These are phyloP conservation scores for Kazachstania sp. DNA, from an alignment of 1,139 yeast species.

Conservation along the genomic window DNA sequence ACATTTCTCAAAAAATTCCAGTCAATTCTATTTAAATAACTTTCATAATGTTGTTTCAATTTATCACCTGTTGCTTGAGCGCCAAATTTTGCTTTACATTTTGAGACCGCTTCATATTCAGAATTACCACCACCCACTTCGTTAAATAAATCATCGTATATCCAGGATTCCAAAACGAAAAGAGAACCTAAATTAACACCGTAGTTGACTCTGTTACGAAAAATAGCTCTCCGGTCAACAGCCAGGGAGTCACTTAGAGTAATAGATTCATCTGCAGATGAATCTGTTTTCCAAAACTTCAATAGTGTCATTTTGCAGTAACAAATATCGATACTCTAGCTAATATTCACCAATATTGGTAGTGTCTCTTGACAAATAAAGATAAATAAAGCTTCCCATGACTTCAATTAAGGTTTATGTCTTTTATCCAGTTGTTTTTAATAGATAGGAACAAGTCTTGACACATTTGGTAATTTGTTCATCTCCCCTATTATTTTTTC, in stretches of 20 bases:
- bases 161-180: constrained; percentile 74
- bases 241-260: constrained; percentile 27
- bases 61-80: constrained; percentile 44
- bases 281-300: no score
- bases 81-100: constrained; percentile 43
- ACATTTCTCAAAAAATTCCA: constrained; percentile 66
- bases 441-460: no score
- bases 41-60: constrained; percentile 62
- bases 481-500: no score
- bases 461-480: no score
- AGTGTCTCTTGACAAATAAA: no score
- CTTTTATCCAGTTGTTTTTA: no score
- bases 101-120: constrained; percentile 69
- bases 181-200: constrained; percentile 87
- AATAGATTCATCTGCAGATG: not conserved
- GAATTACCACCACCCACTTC: constrained; percentile 38
- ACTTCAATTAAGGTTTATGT: no score
- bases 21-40: constrained; percentile 51
- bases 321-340: no score
- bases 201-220: constrained; percentile 57
- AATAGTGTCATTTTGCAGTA: not conserved
- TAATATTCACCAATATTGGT: no score
- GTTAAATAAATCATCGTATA: constrained; percentile 50
- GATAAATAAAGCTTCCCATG: no score
- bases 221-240: constrained; percentile 44